Evolutionary conservation across 139 green algal genomes (phyloP).

Genomic region (Tetradesmus lagerheimii): DNA sequence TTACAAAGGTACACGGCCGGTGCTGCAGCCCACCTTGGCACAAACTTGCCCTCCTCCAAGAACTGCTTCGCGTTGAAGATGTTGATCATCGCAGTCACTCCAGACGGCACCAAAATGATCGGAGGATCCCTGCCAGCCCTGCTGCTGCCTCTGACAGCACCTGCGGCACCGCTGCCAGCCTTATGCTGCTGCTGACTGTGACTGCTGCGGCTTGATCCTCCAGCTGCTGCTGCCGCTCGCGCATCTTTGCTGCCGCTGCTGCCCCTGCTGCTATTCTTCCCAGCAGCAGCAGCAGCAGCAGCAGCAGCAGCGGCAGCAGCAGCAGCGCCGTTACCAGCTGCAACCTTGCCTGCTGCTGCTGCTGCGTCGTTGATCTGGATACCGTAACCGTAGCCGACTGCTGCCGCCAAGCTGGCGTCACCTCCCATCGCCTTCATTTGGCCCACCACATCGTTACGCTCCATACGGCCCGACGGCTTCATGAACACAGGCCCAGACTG

Average conservation of each 20-base stretch:
- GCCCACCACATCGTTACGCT: conserved; percentile 53
- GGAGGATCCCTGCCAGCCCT: conserved; percentile 40
- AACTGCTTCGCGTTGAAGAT: conserved; percentile 68
- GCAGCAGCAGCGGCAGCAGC: conserved; percentile 33
- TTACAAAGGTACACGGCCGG: too few species aligned
- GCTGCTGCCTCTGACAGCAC: not conserved
- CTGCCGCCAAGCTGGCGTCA: conserved; percentile 9
- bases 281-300: conserved; percentile 1
- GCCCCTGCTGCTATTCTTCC: conserved; percentile 10
- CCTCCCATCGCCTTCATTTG: conserved; percentile 54
- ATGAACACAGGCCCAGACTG: conserved; percentile 17
- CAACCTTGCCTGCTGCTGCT: conserved; percentile 47
- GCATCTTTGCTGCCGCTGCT: conserved; percentile 21
- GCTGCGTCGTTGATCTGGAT: conserved; percentile 1
- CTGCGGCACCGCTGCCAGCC: conserved; percentile 35
- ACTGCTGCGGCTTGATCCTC: not conserved
- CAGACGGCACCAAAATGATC: conserved; percentile 71
- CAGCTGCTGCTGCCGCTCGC: conserved; percentile 45
- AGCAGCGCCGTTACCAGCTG: conserved; percentile 29
- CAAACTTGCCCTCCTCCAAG: conserved; percentile 54
- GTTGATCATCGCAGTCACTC: conserved; percentile 67
- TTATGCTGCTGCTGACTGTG: not conserved
- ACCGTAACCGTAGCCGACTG: conserved; percentile 41
- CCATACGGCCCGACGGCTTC: conserved; percentile 60
- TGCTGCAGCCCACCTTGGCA: not conserved